Conservation (phyloP, 1,139 yeast genomes). For the Yamadazyma mexicana region DNA sequence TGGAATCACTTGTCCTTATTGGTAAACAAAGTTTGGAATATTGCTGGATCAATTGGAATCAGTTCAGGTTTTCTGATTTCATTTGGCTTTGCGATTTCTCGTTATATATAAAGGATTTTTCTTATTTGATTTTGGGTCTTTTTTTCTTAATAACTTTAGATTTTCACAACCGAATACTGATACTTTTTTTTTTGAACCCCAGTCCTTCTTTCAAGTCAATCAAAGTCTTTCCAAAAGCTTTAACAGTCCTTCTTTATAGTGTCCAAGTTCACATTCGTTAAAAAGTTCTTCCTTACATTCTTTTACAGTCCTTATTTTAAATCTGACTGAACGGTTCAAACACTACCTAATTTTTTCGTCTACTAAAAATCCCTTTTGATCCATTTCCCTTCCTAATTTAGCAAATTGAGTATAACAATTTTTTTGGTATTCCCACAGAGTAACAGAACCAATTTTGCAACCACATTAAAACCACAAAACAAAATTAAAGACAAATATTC, state of each 20-base stretch:
- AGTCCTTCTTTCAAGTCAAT: too few species aligned
- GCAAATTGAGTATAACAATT: neutral
- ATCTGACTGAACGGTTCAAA: too few species aligned
- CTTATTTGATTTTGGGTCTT: neutral
- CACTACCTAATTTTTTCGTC: too few species aligned
- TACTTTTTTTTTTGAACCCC: too few species aligned
- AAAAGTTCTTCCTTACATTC: too few species aligned
- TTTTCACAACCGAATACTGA: too few species aligned
- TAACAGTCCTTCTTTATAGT: too few species aligned
- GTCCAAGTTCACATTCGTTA: too few species aligned
- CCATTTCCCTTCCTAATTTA: conserved; percentile 1
- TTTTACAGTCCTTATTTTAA: too few species aligned
- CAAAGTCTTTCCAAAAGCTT: too few species aligned
- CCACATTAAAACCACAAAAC: conserved; percentile 1
- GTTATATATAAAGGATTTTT: neutral
- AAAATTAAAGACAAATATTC: neutral
- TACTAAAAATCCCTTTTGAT: neutral
- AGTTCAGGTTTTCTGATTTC: conserved; percentile 5
- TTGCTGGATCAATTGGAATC: conserved; percentile 16
- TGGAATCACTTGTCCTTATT: conserved; percentile 16
- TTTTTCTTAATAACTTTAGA: neutral
- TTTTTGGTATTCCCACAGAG: conserved; percentile 1
- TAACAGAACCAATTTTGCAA: conserved; percentile 2
- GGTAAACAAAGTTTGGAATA: conserved; percentile 3
- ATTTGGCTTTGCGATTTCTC: neutral